Evolutionary conservation across 1,284 basidiomycete genomes (phyloP), one percentile per base, ranked within the genome.

Genomic region (Cutaneotrichosporon sp.): DNA sequence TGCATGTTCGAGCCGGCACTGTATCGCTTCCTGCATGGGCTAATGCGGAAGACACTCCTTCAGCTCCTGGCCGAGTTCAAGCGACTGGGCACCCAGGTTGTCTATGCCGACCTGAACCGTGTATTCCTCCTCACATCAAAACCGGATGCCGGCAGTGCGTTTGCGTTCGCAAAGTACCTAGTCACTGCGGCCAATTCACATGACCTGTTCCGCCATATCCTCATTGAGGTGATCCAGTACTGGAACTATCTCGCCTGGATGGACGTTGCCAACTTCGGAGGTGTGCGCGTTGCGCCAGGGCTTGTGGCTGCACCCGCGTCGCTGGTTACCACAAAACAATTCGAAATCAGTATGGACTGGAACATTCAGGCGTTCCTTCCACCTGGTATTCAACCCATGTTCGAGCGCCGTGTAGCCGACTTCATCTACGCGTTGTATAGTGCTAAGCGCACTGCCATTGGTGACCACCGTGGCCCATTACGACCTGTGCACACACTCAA

Each of bases 31-130:
- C 78, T 98, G 12, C 87, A 93, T 61, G 88, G 92, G 9, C 81
- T 98, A 47, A 98, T 99, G 96, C 85, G 89, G 59, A 98, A 99
- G 78, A 94, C 89, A 0, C 93, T 98, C 72, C 87, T 97, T 39
- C 96, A 98, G 75, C 81, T 98, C 54, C 81, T 98, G 14, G 93
- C 93, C 11, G 96, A 99, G 74, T 96, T 97, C 78, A 93, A 90
- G 68, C 84, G 96, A 12, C 79, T 99, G 1, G 96, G 96, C 1
- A 93, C 92, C 0, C 84, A 88, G 53, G 86, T 98, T 50, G 84
- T 98, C 24, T 92, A 93, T 60, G 94, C 93, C n/a, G 91, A 97
- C 69, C 92, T 97, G 71, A 86, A 87, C 60, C 83, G 85, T 11
- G 84, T 98, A 54, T 81, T 97, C 55, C 82, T 99, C 24, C 85